Evolutionary conservation across 371 early-diverging fungal genomes (phyloP).

Genomic region (Rhizopus arrhizus): DNA sequence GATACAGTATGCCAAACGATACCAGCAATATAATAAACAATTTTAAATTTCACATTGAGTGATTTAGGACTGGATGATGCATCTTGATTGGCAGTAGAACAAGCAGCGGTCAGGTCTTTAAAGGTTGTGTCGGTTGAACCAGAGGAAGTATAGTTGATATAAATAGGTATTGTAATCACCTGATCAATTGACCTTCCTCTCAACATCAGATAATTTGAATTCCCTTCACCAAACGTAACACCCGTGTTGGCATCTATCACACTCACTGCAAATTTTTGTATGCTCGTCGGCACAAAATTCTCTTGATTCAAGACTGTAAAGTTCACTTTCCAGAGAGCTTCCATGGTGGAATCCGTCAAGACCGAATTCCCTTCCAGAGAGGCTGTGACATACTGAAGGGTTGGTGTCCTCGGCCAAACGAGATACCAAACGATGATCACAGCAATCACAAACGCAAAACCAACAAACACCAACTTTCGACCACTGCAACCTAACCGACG

Average conservation of each 20-base stretch:
- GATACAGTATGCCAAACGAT: constrained; percentile 28
- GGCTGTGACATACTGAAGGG: constrained; percentile 15
- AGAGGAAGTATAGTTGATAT: constrained; percentile 2
- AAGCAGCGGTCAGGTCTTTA: constrained; percentile 14
- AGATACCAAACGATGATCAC: constrained; percentile 35
- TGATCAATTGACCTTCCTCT: constrained; percentile 6
- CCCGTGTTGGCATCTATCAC: constrained; percentile 14
- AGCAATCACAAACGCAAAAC: constrained; percentile 29
- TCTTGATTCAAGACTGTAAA: constrained; percentile 20
- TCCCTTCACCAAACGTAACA: constrained; percentile 8
- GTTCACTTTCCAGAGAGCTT: constrained; percentile 22
- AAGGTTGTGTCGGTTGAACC: constrained; percentile 5
- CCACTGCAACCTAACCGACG: constrained; percentile 16
- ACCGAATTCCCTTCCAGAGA: background rate
- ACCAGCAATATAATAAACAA: constrained; percentile 36
- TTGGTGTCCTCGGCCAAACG: constrained; percentile 39
- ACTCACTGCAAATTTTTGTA: constrained; percentile 6
- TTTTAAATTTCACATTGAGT: constrained; percentile 26
- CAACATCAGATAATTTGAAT: constrained; percentile 8
- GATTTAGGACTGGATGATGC: background rate
- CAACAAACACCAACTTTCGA: constrained; percentile 24
- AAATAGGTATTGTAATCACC: constrained; percentile 7
- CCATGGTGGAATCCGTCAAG: background rate
- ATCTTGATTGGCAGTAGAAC: constrained; percentile 13
- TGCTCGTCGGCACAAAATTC: constrained; percentile 25